Percentiles rank a stretch among this genome's conserved stretches.
Evolutionary conservation across 2,329 filamentous ascomycete species (phyloP).

Genomic region (Colletotrichum magnum): DNA sequence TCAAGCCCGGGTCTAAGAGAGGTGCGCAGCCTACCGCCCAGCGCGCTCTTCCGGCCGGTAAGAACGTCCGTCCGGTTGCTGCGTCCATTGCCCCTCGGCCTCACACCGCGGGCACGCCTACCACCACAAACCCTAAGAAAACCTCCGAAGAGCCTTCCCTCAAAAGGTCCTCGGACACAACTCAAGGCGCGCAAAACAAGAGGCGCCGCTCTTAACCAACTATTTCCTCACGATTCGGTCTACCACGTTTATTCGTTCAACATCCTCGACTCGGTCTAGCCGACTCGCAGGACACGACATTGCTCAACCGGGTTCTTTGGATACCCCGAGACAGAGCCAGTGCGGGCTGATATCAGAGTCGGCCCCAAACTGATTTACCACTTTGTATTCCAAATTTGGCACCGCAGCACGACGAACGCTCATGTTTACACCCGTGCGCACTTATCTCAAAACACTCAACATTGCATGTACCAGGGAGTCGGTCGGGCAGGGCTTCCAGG

Average conservation of each 20-base stretch:
- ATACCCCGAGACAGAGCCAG: constrained; percentile 1
- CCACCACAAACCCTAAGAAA: no score
- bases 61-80: neutral
- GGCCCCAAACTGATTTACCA: constrained; percentile 7
- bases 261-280: constrained; percentile 6
- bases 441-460: constrained; percentile 16
- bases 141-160: no score
- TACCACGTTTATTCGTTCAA: constrained; percentile 4
- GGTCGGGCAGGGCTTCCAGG: constrained; percentile 27
- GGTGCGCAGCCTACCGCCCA: neutral
- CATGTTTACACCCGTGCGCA: constrained; percentile 6
- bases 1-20: neutral
- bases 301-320: neutral
- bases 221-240: constrained; percentile 12
- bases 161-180: constrained; percentile 2
- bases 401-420: constrained; percentile 4
- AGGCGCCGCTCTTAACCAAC: constrained; percentile 11
- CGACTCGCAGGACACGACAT: constrained; percentile 5
- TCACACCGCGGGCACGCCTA: no score
- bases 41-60: neutral
- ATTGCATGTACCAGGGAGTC: constrained; percentile 40
- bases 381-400: constrained; percentile 25
- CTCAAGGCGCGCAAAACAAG: constrained; percentile 2
- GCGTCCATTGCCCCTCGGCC: no score
- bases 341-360: constrained; percentile 5